Evolutionary conservation across 331 rosid species (phyloP).

Genomic region (Acacia pycnantha): DNA sequence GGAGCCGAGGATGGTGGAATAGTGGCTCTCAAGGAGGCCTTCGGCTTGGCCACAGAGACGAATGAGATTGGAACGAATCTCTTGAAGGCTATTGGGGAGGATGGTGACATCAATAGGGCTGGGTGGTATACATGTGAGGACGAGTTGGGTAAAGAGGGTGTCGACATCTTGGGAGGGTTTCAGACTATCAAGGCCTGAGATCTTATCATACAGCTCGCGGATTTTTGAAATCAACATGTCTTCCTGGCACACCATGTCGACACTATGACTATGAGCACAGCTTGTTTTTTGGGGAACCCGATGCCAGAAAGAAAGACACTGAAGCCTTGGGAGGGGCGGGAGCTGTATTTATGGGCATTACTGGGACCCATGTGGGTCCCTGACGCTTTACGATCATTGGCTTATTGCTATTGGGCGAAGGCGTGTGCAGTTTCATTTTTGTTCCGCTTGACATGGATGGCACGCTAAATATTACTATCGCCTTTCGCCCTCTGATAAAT

Average conservation of each 20-base stretch:
- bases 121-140: slow-evolving; percentile 79
- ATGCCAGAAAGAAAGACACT: background rate
- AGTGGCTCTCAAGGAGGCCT: slow-evolving; percentile 68
- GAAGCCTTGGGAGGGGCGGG: background rate
- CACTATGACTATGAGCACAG: slow-evolving; percentile 35
- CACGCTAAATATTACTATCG: background rate
- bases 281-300: background rate
- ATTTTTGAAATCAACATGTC: slow-evolving; percentile 51
- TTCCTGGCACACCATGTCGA: slow-evolving; percentile 76
- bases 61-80: slow-evolving; percentile 65
- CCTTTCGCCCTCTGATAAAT: background rate
- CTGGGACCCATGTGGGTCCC: slow-evolving; percentile 31
- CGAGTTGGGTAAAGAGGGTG: slow-evolving; percentile 54
- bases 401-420: background rate
- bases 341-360: slow-evolving; percentile 48
- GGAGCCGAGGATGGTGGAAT: slow-evolving; percentile 62
- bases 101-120: slow-evolving; percentile 61
- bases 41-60: slow-evolving; percentile 81
- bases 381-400: background rate
- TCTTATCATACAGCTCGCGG: slow-evolving; percentile 52
- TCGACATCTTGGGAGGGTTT: slow-evolving; percentile 72
- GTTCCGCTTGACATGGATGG: background rate
- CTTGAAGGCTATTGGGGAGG: slow-evolving; percentile 46
- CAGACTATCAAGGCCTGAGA: slow-evolving; percentile 51
- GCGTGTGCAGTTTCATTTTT: background rate